These are phyloP conservation scores for Syzygium oleosum DNA, from an alignment of 345 rosid genomes.

Conservation along the genomic window DNA sequence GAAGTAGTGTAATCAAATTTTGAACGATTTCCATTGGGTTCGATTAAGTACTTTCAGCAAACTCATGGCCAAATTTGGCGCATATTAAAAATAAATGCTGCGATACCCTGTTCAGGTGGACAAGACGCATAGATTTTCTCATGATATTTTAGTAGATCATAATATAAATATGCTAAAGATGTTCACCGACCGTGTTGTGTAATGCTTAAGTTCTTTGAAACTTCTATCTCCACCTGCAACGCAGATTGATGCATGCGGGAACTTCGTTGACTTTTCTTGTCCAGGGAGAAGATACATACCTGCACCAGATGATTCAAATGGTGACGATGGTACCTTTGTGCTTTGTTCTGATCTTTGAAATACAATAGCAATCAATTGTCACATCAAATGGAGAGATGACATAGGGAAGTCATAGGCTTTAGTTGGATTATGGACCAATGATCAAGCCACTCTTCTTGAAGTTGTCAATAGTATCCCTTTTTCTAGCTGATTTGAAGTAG, in stretches of 20 bases:
- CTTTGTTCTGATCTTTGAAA: not conserved
- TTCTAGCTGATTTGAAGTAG: not conserved
- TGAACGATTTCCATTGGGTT: not conserved
- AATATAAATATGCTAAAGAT: not conserved
- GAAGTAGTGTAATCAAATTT: not conserved
- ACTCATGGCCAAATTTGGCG: not conserved
- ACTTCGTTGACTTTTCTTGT: not conserved
- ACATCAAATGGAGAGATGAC: not conserved
- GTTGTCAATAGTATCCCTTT: not conserved
- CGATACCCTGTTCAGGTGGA: not conserved
- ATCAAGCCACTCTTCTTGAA: not conserved
- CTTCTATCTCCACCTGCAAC: not conserved
- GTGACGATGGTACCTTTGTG: not conserved
- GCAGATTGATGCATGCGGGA: not conserved
- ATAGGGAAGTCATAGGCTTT: not conserved
- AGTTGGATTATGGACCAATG: not conserved
- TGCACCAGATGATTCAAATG: not conserved
- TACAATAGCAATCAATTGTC: not conserved
- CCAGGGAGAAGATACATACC: not conserved
- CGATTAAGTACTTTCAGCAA: no score
- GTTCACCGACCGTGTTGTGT: not conserved
- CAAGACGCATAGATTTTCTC: not conserved
- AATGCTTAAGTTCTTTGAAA: not conserved
- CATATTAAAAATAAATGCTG: not conserved
- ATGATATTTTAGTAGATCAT: not conserved